phyloP scores from a whole-genome alignment of 1,139 yeast genomes.

The Yamadazyma aaseri region DNA sequence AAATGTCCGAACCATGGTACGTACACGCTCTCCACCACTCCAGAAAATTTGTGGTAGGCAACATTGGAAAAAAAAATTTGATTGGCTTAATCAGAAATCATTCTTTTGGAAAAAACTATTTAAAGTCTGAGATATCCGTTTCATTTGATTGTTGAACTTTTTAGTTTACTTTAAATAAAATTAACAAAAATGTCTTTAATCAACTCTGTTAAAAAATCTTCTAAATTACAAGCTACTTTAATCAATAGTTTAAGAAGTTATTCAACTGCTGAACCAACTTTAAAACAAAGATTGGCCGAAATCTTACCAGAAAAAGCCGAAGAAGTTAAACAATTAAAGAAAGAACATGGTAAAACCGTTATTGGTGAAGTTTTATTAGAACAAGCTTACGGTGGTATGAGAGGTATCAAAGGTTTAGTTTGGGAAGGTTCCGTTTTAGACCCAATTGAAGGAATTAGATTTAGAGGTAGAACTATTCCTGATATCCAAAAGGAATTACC shows the following conservation, averaged over 20 bases:
- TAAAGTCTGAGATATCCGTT: conserved; percentile 2
- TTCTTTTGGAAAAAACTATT: conserved; percentile 5
- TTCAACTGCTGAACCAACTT: conserved; percentile 40
- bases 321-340: conserved; percentile 84
- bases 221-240: conserved; percentile 10
- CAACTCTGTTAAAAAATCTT: conserved; percentile 14
- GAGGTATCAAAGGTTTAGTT: conserved; percentile 95
- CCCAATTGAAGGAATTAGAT: conserved; percentile 97
- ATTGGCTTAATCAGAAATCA: conserved; percentile 9
- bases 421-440: conserved; percentile 99
- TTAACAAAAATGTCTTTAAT: conserved; percentile 13
- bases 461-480: conserved; percentile 97
- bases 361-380: conserved; percentile 93
- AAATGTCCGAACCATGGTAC: conserved; percentile 1
- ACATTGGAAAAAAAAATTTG: conserved; percentile 7
- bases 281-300: conserved; percentile 92
- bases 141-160: background rate
- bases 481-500: conserved; percentile 92
- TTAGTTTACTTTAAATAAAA: background rate
- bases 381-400: conserved; percentile 99
- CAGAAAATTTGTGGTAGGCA: background rate
- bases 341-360: conserved; percentile 84
- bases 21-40: no score
- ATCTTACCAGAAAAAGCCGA: conserved; percentile 90
- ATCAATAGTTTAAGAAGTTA: conserved; percentile 15